Conservation (phyloP, 768 basidiomycete genomes). For the Amanita molliuscula region DNA sequence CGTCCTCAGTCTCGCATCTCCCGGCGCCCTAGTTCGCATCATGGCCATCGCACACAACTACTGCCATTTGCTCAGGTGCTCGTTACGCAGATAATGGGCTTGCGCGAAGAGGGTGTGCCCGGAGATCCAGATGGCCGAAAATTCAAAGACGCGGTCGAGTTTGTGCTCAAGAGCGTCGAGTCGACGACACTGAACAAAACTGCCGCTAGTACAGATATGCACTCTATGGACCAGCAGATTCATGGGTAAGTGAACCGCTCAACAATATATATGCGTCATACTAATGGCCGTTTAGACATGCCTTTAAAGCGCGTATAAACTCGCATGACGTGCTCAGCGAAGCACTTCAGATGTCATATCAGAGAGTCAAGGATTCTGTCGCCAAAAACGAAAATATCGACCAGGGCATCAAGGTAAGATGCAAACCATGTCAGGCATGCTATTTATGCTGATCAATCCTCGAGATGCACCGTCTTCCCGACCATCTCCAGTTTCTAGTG, state of each 20-base stretch:
- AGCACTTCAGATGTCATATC: conserved; percentile 46
- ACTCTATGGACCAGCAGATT: conserved; percentile 43
- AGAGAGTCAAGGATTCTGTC: conserved; percentile 38
- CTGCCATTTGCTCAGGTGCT: conserved; percentile 44
- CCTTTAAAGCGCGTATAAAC: conserved; percentile 62
- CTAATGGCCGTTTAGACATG: conserved; percentile 28
- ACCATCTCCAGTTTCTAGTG: conserved; percentile 68
- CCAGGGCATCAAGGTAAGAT: conserved; percentile 47
- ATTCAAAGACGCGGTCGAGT: conserved; percentile 41
- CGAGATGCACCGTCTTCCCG: conserved; percentile 51
- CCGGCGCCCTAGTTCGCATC: conserved; percentile 6
- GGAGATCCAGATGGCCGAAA: conserved; percentile 25
- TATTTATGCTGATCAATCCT: conserved; percentile 5
- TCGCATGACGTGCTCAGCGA: conserved; percentile 50
- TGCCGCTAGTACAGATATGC: conserved; percentile 46
- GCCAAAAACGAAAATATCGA: conserved; percentile 49
- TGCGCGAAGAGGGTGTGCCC: conserved; percentile 31
- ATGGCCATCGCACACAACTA: conserved; percentile 33
- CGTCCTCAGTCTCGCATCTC: conserved; percentile 40
- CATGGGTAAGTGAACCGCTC: conserved; percentile 33
- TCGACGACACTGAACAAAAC: conserved; percentile 42
- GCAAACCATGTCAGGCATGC: not conserved
- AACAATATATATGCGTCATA: not conserved
- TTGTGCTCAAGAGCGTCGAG: conserved; percentile 51
- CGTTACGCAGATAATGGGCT: conserved; percentile 40